Evolutionary conservation across 1,139 yeast species (phyloP).

Genomic region (Debaryomyces fabryi): DNA sequence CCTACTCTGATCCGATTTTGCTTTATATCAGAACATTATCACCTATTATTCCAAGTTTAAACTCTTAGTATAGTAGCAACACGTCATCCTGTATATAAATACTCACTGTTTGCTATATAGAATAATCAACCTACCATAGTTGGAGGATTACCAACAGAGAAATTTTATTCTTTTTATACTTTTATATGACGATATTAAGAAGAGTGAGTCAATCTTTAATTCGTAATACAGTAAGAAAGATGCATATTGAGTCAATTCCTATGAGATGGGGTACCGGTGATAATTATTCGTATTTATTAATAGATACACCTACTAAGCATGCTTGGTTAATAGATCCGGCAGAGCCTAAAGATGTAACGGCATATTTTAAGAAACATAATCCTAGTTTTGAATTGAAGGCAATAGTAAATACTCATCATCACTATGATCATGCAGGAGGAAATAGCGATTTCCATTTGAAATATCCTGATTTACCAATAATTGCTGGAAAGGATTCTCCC

Average conservation of each 20-base stretch:
- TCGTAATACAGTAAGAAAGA: conserved; percentile 38
- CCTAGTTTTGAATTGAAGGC: conserved; percentile 55
- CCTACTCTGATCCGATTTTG: background rate
- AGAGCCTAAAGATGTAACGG: conserved; percentile 60
- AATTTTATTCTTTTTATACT: background rate
- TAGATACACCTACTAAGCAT: conserved; percentile 65
- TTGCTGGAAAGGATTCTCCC: conserved; percentile 84
- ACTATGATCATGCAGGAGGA: conserved; percentile 93
- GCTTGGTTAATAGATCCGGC: conserved; percentile 95
- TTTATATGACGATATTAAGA: background rate
- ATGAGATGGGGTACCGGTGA: conserved; percentile 97
- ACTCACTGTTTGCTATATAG: background rate
- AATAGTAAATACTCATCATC: conserved; percentile 94
- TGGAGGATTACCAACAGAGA: background rate
- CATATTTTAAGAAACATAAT: conserved; percentile 28
- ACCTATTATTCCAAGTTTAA: background rate
- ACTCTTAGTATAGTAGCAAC: background rate
- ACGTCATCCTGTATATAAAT: background rate
- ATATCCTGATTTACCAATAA: conserved; percentile 64
- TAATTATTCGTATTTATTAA: conserved; percentile 80
- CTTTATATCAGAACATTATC: background rate
- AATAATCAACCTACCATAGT: background rate
- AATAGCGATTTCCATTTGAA: conserved; percentile 50
- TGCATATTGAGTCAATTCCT: conserved; percentile 82
- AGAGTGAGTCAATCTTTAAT: conserved; percentile 1